Evolutionary conservation across 495 filamentous ascomycete species (phyloP), one percentile per base, ranked within the genome.

Genomic region (Aspergillus incahuasiensis): DNA sequence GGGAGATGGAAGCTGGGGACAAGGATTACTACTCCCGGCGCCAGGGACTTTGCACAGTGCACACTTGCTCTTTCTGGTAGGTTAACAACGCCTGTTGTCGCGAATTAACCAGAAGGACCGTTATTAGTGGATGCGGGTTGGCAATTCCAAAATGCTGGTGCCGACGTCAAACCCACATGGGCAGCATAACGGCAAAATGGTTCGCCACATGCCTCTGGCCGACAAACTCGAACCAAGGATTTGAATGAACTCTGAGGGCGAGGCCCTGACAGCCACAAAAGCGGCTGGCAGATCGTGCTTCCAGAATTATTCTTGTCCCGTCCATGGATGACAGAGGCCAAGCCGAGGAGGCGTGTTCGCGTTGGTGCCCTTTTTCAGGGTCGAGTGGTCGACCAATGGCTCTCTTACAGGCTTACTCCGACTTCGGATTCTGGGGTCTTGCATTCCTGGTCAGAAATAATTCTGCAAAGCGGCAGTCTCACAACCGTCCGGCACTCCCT

Each of bases 111-210:
- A 12, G 3, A 16, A 1, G 25, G 18, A 5, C n/a, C 24, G 18
- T 5, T 30, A 6, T 1, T 4, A 18, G 11, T 16, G 44, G 13
- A 42, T 35, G 20, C 35, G 12, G 38, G 6, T 45, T 40, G 38
- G 52, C 38, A 44, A 54, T 35, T 38, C 39, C 34, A 30, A 11
- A 34, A 30, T 7, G 32, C 16, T 56, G 53, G 49, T 59, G 53
- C 55, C 59, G 60, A 66, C 60, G 60, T 66, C 63, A 66, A 56
- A 57, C 56, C 63, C 63, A 66, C 63, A 66, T 63, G 60, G 63
- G 44, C 22, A 46, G 6, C 19, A 20, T 15, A 20, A 30, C 30
- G 35, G 50, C 41, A 43, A 13, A 15, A 32, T 42, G 21, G 39
- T 53, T 53, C 50, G 38, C 50, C 54, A 42, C 45, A 49, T 21